These are phyloP conservation scores for Dactylonectria macrodidyma DNA, from an alignment of 2,329 filamentous ascomycete genomes.

Conservation along the genomic window DNA sequence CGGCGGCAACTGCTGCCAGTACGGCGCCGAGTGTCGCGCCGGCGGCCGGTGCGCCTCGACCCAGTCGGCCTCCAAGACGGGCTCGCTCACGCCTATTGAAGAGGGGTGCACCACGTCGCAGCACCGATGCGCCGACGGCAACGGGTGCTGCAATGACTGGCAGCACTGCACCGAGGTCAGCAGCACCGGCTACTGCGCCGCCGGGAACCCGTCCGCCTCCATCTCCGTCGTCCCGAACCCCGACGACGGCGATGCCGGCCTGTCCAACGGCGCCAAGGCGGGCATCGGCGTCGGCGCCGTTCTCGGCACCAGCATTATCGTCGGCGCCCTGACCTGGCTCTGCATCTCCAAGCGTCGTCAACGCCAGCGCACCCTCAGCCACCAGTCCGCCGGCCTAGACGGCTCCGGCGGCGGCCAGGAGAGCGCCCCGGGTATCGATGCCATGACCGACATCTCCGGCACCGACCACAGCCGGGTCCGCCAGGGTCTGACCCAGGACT, in stretches of 20 bases:
- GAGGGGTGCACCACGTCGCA: conserved; percentile 63
- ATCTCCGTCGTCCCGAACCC: conserved; percentile 49
- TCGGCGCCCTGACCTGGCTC: conserved; percentile 63
- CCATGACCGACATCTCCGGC: conserved; percentile 54
- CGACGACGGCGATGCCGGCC: conserved; percentile 35
- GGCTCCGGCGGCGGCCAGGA: conserved; percentile 33
- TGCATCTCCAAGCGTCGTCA: conserved; percentile 60
- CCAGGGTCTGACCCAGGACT: conserved; percentile 56
- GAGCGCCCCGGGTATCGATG: conserved; percentile 40
- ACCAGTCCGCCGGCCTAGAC: conserved; percentile 32
- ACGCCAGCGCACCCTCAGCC: conserved; percentile 39
- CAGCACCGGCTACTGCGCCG: conserved; percentile 58
- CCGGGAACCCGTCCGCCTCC: conserved; percentile 52
- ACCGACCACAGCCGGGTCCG: conserved; percentile 42
- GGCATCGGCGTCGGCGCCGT: conserved; percentile 71
- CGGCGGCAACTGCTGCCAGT: conserved; percentile 66
- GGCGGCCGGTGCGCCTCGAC: conserved; percentile 55
- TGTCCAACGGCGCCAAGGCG: conserved; percentile 67
- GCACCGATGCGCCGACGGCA: conserved; percentile 60
- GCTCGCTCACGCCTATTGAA: conserved; percentile 53
- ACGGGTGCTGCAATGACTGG: conserved; percentile 65
- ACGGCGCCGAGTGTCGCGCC: conserved; percentile 59
- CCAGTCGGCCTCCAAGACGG: conserved; percentile 41
- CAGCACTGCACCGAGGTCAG: conserved; percentile 59
- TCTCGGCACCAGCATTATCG: conserved; percentile 58